Conservation (phyloP, 1,284 basidiomycete genomes). For the Coniophora puteana region DNA sequence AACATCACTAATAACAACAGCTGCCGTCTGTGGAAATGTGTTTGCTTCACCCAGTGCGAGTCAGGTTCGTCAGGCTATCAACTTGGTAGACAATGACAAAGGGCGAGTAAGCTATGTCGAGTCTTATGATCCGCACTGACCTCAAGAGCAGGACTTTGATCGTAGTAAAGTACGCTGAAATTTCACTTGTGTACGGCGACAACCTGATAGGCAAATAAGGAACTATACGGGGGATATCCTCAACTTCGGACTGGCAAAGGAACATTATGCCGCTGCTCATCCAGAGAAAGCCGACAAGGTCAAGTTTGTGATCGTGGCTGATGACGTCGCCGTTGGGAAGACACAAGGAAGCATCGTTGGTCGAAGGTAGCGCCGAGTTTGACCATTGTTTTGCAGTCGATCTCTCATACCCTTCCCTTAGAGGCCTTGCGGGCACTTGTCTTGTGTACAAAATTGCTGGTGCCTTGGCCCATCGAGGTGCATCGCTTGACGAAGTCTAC, state of each 20-base stretch:
- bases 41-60: constrained; percentile 87
- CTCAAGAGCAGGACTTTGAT: constrained; percentile 59
- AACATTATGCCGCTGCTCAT: constrained; percentile 74
- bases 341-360: constrained; percentile 81
- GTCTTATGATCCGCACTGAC: constrained; percentile 1
- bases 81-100: constrained; percentile 73
- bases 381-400: background rate
- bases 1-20: too few relatives aligned
- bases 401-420: constrained; percentile 19
- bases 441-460: constrained; percentile 93
- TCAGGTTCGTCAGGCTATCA: constrained; percentile 78
- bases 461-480: constrained; percentile 74
- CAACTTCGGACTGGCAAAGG: constrained; percentile 90
- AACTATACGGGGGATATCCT: constrained; percentile 90
- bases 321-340: constrained; percentile 87
- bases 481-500: constrained; percentile 72
- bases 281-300: constrained; percentile 66
- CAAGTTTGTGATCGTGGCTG: constrained; percentile 84
- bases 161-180: constrained; percentile 71
- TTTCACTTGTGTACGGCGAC: constrained; percentile 1
- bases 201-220: constrained; percentile 33
- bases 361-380: constrained; percentile 52
- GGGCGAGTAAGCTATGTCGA: constrained; percentile 49
- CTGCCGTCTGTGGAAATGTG: constrained; percentile 83
- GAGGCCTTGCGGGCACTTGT: constrained; percentile 87